Conservation (phyloP, 192 early-diverging fungal genomes). For the Gigaspora rosea region DNA sequence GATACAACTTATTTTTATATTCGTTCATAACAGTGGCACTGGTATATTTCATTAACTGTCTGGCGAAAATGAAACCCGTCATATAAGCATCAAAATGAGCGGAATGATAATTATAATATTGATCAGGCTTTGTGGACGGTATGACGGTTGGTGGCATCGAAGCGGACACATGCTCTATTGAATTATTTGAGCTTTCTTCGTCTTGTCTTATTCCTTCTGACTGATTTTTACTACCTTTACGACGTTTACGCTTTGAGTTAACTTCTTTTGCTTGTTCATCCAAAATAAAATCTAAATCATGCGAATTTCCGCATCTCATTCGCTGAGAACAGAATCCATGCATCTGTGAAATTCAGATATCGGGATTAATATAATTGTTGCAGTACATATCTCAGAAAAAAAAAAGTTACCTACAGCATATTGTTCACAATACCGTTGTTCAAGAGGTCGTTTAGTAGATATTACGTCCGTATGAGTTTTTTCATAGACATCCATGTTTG, state of each 20-base stretch:
- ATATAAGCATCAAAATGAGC: constrained; percentile 96
- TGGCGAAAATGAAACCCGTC: constrained; percentile 88
- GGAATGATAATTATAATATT: constrained; percentile 72
- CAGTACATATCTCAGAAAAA: constrained; percentile 1
- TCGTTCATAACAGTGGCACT: constrained; percentile 40
- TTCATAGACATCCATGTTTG: neutral
- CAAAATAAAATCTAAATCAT: constrained; percentile 88
- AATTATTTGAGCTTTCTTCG: constrained; percentile 6
- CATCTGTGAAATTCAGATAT: constrained; percentile 42
- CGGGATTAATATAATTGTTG: no score
- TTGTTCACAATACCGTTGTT: constrained; percentile 69
- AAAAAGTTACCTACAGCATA: constrained; percentile 70
- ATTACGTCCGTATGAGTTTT: neutral
- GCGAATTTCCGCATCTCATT: constrained; percentile 68
- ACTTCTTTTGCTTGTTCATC: constrained; percentile 61
- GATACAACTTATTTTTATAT: constrained; percentile 80
- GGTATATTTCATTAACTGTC: constrained; percentile 44
- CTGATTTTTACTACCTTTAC: constrained; percentile 31
- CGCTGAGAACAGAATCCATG: constrained; percentile 80
- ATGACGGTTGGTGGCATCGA: neutral
- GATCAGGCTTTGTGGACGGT: constrained; percentile 24
- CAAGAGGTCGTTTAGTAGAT: neutral
- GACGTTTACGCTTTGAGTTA: constrained; percentile 43
- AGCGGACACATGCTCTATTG: constrained; percentile 19
- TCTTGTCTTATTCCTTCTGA: constrained; percentile 1